phyloP scores from a whole-genome alignment of 768 basidiomycete genomes.

The Coprinellus aureogranulatus region DNA sequence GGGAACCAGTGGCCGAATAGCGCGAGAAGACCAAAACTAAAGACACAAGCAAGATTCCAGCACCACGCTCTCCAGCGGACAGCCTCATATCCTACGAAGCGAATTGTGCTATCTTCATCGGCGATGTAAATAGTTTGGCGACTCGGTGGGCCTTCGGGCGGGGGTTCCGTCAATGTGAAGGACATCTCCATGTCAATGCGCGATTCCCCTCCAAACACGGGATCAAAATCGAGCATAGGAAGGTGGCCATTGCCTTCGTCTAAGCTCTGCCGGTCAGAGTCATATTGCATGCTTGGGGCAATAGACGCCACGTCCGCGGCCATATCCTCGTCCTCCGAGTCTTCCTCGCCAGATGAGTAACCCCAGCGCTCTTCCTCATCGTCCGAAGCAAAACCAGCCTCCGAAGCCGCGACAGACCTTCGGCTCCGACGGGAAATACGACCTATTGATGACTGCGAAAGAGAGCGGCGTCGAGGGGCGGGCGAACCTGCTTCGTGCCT shows the following conservation, averaged over 20 bases:
- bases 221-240: constrained; percentile 70
- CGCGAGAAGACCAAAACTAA: constrained; percentile 69
- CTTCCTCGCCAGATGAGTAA: constrained; percentile 84
- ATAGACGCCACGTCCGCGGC: constrained; percentile 44
- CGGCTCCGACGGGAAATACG: constrained; percentile 51
- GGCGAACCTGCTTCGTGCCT: constrained; percentile 42
- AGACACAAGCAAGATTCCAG: constrained; percentile 70
- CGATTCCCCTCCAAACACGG: constrained; percentile 79
- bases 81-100: constrained; percentile 83
- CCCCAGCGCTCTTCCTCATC: constrained; percentile 83
- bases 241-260: constrained; percentile 44
- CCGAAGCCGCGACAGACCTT: constrained; percentile 57
- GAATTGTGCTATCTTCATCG: constrained; percentile 87
- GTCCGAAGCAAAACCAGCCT: constrained; percentile 53
- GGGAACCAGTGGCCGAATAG: constrained; percentile 95
- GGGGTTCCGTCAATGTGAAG: constrained; percentile 61
- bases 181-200: constrained; percentile 78
- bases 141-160: constrained; percentile 78
- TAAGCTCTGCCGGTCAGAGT: constrained; percentile 69
- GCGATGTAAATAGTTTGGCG: constrained; percentile 81
- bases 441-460: constrained; percentile 60
- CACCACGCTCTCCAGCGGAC: constrained; percentile 56
- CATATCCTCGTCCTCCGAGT: constrained; percentile 40
- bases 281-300: constrained; percentile 65
- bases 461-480: constrained; percentile 47